phyloP scores from a whole-genome alignment of 176 grass and related monocot genomes.

The Avena eriantha region DNA sequence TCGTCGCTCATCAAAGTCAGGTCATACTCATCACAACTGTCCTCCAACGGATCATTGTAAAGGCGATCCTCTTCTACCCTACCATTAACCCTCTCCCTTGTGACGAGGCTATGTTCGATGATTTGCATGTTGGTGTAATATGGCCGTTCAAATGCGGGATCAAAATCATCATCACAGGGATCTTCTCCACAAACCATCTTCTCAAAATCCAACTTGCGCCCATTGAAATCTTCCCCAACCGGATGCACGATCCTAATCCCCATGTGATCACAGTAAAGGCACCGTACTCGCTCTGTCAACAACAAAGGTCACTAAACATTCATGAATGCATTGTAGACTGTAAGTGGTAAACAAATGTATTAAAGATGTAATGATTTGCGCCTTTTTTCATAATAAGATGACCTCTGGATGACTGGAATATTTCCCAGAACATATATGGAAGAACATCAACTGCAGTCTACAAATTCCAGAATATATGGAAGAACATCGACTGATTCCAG shows the following conservation, averaged over 20 bases:
- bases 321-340: not conserved
- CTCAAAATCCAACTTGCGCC: constrained; percentile 23
- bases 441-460: not conserved
- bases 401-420: not conserved
- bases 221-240: not conserved
- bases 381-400: not conserved
- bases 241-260: constrained; percentile 22
- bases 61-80: constrained; percentile 27
- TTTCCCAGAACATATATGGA: not conserved
- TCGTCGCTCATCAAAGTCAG: not conserved
- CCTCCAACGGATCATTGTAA: constrained; percentile 19
- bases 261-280: constrained; percentile 18
- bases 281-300: not conserved
- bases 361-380: not conserved
- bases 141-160: not conserved
- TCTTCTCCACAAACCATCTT: constrained; percentile 22
- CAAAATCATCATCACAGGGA: not conserved
- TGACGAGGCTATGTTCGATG: not conserved
- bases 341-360: not conserved
- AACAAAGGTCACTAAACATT: not conserved
- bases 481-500: not conserved
- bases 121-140: constrained; percentile 12
- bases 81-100: constrained; percentile 3
- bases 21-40: not conserved
- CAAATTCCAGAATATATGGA: not conserved